A percentile compares a stretch with the other conserved stretches of the same genome.
phyloP scores from a whole-genome alignment of 306 rosid species.

The Herpetospermum pedunculosum region DNA sequence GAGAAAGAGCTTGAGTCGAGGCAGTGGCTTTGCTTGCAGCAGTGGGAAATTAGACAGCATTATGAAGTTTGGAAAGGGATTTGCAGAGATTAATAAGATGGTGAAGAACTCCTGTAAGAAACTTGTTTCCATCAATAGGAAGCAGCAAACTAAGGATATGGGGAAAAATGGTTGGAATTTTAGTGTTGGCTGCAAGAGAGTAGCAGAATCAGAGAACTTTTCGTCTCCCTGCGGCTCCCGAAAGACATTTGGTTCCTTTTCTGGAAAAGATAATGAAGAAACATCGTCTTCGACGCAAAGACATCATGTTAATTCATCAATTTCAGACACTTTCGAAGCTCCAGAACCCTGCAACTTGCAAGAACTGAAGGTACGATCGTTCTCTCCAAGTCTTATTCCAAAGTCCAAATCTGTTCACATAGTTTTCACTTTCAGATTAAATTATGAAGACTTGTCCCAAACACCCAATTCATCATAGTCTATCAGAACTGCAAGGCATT shows the following conservation, averaged over 20 bases:
- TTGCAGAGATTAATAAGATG: conserved; percentile 23
- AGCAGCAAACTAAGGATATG: conserved; percentile 8
- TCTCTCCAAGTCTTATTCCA: conserved; percentile 6
- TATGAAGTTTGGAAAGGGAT: conserved; percentile 17
- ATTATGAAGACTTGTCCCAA: neutral
- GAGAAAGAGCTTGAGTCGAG: conserved; percentile 16
- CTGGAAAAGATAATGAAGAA: conserved; percentile 33
- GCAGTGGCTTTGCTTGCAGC: conserved; percentile 3
- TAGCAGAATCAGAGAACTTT: conserved; percentile 28
- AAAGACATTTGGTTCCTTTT: conserved; percentile 39
- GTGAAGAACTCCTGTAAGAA: conserved; percentile 31
- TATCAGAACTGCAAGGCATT: neutral
- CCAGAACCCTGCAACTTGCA: conserved; percentile 14
- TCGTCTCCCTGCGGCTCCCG: conserved; percentile 40
- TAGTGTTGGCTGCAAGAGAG: conserved; percentile 14
- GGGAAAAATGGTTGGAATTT: conserved; percentile 13
- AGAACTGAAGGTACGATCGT: conserved; percentile 34
- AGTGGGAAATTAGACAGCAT: conserved; percentile 17
- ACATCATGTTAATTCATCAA: conserved; percentile 12
- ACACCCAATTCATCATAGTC: neutral
- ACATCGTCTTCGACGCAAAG: neutral
- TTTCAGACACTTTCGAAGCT: conserved; percentile 22
- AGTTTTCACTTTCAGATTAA: conserved; percentile 5
- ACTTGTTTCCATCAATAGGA: conserved; percentile 22
- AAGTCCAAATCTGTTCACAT: neutral